A percentile compares a stretch with the other conserved stretches of the same genome.
phyloP scores from a whole-genome alignment of 805 yeast genomes.

The Candida coquimbonensis region DNA sequence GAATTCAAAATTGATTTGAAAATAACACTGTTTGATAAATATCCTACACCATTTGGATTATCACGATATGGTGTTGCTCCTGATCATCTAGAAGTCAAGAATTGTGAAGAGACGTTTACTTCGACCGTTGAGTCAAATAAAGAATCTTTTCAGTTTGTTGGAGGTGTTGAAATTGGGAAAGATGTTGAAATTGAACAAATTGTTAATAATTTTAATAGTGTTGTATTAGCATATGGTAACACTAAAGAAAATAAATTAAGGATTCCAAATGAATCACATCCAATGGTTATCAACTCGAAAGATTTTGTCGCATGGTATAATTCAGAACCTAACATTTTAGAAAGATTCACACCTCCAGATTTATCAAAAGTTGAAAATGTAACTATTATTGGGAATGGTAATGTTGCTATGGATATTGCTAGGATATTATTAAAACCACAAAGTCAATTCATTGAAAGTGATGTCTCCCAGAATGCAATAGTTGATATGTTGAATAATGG shows the following conservation, averaged over 20 bases:
- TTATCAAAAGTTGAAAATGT: slow-evolving; percentile 56
- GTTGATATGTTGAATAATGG: slow-evolving; percentile 41
- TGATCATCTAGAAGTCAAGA: slow-evolving; percentile 95
- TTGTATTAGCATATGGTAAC: slow-evolving; percentile 81
- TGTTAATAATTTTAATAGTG: slow-evolving; percentile 54
- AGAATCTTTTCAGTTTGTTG: slow-evolving; percentile 49
- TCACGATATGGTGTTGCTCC: slow-evolving; percentile 98
- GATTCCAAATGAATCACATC: slow-evolving; percentile 48
- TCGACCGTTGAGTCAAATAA: slow-evolving; percentile 21
- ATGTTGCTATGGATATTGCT: slow-evolving; percentile 90
- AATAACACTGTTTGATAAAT: slow-evolving; percentile 73
- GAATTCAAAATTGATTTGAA: slow-evolving; percentile 16
- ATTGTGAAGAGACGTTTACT: slow-evolving; percentile 63
- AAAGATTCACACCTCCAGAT: slow-evolving; percentile 41
- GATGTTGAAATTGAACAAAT: slow-evolving; percentile 49
- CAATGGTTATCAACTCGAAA: slow-evolving; percentile 73
- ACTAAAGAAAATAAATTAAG: slow-evolving; percentile 45
- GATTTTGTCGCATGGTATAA: slow-evolving; percentile 96
- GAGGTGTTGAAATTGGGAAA: slow-evolving; percentile 64
- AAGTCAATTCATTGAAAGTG: slow-evolving; percentile 57
- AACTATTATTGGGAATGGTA: slow-evolving; percentile 91
- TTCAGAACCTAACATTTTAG: slow-evolving; percentile 59
- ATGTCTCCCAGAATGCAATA: slow-evolving; percentile 60
- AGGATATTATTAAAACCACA: slow-evolving; percentile 62
- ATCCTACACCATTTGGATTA: slow-evolving; percentile 88